A percentile compares a stretch with the other conserved stretches of the same genome.
Conservation (phyloP, 2,329 filamentous ascomycete genomes). For the Aspergillus quadrilineatus region DNA sequence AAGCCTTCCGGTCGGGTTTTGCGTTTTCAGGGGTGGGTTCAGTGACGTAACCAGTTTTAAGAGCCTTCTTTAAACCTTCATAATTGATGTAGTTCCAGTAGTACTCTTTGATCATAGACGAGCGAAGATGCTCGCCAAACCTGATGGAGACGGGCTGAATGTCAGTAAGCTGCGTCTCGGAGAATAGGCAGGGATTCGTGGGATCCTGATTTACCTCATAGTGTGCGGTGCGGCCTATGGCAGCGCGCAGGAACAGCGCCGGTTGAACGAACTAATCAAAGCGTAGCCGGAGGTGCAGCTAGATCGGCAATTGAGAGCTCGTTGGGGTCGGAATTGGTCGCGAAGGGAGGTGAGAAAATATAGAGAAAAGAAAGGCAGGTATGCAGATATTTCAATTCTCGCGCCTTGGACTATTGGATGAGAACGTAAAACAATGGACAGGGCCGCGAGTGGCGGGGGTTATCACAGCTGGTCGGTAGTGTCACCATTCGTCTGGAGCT, state of each 20-base stretch:
- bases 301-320: slow-evolving; percentile 1
- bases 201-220: slow-evolving; percentile 21
- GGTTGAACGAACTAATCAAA: slow-evolving; percentile 1
- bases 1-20: slow-evolving; percentile 60
- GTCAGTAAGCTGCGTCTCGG: slow-evolving; percentile 16
- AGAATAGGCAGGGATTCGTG: neutral
- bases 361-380: neutral
- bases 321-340: neutral
- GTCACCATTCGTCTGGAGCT: neutral
- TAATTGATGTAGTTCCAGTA: slow-evolving; percentile 99
- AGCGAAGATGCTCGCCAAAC: slow-evolving; percentile 96
- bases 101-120: slow-evolving; percentile 94
- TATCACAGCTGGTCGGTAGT: neutral
- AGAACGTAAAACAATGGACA: neutral
- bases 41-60: slow-evolving; percentile 69
- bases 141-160: slow-evolving; percentile 35
- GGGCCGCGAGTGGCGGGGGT: slow-evolving; percentile 4
- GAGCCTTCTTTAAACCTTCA: slow-evolving; percentile 82
- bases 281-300: neutral
- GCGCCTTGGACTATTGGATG: neutral
- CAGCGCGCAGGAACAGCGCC: neutral
- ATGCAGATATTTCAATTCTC: neutral
- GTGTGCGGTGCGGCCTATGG: slow-evolving; percentile 6
- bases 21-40: slow-evolving; percentile 47
- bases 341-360: neutral